These are phyloP conservation scores for Phytophthora sojae DNA, from an alignment of 352 stramenopile genomes.

Conservation along the genomic window DNA sequence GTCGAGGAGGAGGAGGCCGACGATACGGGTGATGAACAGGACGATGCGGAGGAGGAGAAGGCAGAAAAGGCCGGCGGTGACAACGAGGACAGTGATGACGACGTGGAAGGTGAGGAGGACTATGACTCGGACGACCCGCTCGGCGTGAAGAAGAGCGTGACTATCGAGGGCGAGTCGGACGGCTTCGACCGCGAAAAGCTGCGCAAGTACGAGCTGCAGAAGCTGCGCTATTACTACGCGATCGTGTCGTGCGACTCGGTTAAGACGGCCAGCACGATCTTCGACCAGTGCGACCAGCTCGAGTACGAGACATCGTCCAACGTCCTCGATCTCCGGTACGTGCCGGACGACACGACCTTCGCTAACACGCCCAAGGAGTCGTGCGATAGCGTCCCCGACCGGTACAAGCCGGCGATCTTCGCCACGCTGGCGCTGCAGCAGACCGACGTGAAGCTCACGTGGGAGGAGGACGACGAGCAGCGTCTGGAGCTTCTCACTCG, in stretches of 20 bases:
- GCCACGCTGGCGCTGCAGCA: conserved; percentile 92
- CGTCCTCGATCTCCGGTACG: conserved; percentile 94
- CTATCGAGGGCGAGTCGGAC: conserved; percentile 53
- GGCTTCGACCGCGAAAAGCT: conserved; percentile 96
- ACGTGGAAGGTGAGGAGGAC: conserved; percentile 47
- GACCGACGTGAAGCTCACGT: conserved; percentile 95
- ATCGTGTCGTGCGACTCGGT: conserved; percentile 94
- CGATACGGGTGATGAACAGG: conserved; percentile 23
- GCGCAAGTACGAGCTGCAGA: conserved; percentile 96
- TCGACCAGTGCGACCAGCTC: conserved; percentile 96
- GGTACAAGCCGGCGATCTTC: conserved; percentile 96
- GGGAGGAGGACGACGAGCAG: conserved; percentile 95
- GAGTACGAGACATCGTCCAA: conserved; percentile 98
- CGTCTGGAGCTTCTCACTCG: conserved; percentile 88
- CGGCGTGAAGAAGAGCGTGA: conserved; percentile 72
- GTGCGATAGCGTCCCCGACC: conserved; percentile 85
- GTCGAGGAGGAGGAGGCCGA: conserved; percentile 21
- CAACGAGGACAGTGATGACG: conserved; percentile 42
- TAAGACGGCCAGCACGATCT: conserved; percentile 93
- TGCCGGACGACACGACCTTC: conserved; percentile 93
- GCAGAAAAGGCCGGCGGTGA: conserved; percentile 16
- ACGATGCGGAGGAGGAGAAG: conserved; percentile 38
- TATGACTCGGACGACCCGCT: conserved; percentile 81
- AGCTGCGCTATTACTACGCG: conserved; percentile 99
- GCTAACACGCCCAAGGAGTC: conserved; percentile 89